Conservation (phyloP, 2,329 filamentous ascomycete species). For the Metarhizium sp. region DNA sequence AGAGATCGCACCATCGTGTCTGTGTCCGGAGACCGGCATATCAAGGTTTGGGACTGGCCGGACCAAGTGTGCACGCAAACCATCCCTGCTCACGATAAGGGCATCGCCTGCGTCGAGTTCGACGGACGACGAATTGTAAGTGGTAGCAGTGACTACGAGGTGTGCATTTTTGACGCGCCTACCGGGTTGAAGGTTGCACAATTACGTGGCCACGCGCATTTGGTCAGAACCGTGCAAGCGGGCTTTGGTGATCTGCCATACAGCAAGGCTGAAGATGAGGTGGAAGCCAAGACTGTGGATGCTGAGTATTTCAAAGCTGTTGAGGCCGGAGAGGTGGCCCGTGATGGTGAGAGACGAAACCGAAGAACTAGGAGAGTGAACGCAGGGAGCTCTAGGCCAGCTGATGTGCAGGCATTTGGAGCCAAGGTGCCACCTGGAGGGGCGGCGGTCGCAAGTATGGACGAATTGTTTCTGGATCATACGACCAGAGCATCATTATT, state of each 20-base stretch:
- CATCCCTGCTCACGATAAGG: conserved; percentile 81
- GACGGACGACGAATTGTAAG: conserved; percentile 90
- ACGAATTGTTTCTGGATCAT: conserved; percentile 93
- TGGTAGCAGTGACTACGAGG: conserved; percentile 90
- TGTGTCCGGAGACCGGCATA: conserved; percentile 83
- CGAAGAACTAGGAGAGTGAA: conserved; percentile 42
- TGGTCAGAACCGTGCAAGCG: conserved; percentile 91
- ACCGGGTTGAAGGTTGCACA: conserved; percentile 85
- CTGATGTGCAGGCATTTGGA: conserved; percentile 70
- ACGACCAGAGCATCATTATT: conserved; percentile 91
- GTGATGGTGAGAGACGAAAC: conserved; percentile 21
- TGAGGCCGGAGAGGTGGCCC: conserved; percentile 38
- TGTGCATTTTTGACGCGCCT: conserved; percentile 85
- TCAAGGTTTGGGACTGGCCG: conserved; percentile 92
- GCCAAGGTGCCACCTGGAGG: conserved; percentile 86
- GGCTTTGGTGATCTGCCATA: conserved; percentile 85
- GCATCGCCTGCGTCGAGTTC: conserved; percentile 95
- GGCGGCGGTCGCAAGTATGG: conserved; percentile 84
- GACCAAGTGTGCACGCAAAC: conserved; percentile 68
- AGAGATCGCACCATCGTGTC: conserved; percentile 81
- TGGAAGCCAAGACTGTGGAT: conserved; percentile 66
- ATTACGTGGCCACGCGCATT: conserved; percentile 67
- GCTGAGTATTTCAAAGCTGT: conserved; percentile 57
- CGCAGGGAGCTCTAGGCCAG: conserved; percentile 64
- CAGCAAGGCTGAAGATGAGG: conserved; percentile 63